These are phyloP conservation scores for Colletotrichum paranaense DNA, from an alignment of 2,329 filamentous ascomycete species.

Conservation along the genomic window DNA sequence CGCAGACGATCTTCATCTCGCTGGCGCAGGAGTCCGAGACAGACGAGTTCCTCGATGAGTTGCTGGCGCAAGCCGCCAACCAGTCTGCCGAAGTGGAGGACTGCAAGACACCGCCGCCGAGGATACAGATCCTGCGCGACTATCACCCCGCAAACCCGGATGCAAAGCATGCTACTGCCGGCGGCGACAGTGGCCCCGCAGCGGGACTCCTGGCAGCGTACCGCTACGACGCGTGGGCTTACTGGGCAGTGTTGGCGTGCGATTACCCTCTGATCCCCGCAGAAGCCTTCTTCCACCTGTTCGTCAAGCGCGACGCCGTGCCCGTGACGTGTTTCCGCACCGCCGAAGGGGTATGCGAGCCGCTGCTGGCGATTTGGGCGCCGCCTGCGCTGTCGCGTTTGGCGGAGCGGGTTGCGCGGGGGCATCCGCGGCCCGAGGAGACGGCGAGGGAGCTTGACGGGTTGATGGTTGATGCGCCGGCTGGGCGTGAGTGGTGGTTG, in stretches of 20 bases:
- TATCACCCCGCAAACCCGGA: not conserved
- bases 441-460: conserved; percentile 19
- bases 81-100: conserved; percentile 14
- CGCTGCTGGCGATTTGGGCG: conserved; percentile 49
- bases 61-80: conserved; percentile 16
- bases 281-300: conserved; percentile 42
- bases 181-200: conserved; percentile 23
- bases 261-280: conserved; percentile 47
- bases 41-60: conserved; percentile 23
- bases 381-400: conserved; percentile 43
- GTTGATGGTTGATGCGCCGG: conserved; percentile 4
- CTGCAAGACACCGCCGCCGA: not conserved
- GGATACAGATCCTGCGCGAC: conserved; percentile 21
- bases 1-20: conserved; percentile 42
- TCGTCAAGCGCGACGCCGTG: conserved; percentile 36
- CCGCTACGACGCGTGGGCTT: conserved; percentile 37
- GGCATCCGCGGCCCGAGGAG: conserved; percentile 30
- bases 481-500: conserved; percentile 26
- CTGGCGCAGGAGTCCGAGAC: conserved; percentile 34
- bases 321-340: conserved; percentile 49
- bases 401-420: conserved; percentile 28
- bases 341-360: conserved; percentile 44
- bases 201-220: conserved; percentile 46
- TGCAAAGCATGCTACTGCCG: not conserved
- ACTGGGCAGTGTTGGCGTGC: conserved; percentile 47